Evolutionary conservation across 208 protist species (phyloP), one percentile per base, ranked within the genome.

Genomic region (Acanthamoeba lenticulata): DNA sequence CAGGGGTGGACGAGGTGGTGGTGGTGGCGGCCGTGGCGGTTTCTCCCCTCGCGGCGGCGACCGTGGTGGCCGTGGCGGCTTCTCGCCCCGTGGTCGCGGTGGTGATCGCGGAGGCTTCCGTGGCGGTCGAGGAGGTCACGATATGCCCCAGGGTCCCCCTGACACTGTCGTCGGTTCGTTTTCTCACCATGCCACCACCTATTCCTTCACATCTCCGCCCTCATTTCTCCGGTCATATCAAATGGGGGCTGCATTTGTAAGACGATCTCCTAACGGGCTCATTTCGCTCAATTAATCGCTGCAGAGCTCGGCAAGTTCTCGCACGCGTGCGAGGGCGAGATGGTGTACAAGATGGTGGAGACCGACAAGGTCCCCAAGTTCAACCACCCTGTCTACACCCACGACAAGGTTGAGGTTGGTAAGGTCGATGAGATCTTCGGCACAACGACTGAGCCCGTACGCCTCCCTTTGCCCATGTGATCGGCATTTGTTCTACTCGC

Each of bases 401-500:
- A 94, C 24, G 74, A 94, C 3, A 94, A 94, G 45, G 45, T 69
- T 9, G 44, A 86, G 13, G 74, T 94, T 24, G 90, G 90, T 27
- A 94, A 94, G 69, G 90, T 94, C 69, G 90, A 94, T 24, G 90
- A 94, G 67, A 94, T 94, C 49, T 94, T 94, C 29, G 90, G 90
- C 44, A 32, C 90, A 65, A 86, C 52, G 27, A 94, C 42, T 44
- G 90, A 94, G 45, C 52, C 47, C 32, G 90, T 94, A 94, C 44
- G 42, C n/a, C 6, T 42, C 24, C 36, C 11, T 24, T 19, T 40
- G 11, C 34, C 19, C 32, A 81, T 52, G 38, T 83, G 5, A 77
- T 36, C n/a, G 19, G 13, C 38, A 42, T 74, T 7, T n/a, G 38
- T n/a, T 77, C 29, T 40, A 77, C 55, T 47, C 21, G 13, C 36